Conservation (phyloP, 2,329 filamentous ascomycete genomes). For the Emericellopsis atlantica region DNA sequence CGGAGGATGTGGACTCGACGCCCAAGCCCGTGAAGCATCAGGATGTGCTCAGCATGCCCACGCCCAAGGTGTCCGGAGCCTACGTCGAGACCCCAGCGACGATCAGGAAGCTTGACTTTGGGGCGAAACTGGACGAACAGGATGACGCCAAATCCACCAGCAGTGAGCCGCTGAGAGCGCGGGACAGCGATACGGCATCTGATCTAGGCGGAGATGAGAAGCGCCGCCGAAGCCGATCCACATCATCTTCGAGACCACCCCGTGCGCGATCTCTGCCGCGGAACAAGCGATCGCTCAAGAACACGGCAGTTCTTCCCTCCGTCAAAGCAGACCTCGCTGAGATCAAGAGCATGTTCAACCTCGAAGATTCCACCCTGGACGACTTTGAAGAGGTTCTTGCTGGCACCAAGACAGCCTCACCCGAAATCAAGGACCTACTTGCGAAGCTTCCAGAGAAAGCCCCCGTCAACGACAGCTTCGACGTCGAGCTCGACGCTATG, state of each 20-base stretch:
- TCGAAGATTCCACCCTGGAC: constrained; percentile 48
- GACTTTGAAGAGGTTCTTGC: constrained; percentile 39
- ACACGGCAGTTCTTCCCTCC: constrained; percentile 39
- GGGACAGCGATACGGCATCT: constrained; percentile 16
- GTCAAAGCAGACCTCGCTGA: constrained; percentile 43
- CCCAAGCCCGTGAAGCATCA: constrained; percentile 24
- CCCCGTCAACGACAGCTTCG: constrained; percentile 10
- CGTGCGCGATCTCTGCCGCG: constrained; percentile 27
- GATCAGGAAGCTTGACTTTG: background rate
- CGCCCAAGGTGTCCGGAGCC: constrained; percentile 40
- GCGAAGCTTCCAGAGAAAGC: constrained; percentile 9
- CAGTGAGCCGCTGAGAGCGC: constrained; percentile 8
- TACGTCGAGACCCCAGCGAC: constrained; percentile 43
- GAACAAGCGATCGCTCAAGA: constrained; percentile 31
- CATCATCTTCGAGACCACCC: constrained; percentile 12
- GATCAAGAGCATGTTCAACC: constrained; percentile 37
- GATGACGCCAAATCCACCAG: background rate
- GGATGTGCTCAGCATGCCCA: constrained; percentile 36
- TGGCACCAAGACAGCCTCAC: constrained; percentile 17
- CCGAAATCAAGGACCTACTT: constrained; percentile 11
- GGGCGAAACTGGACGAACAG: constrained; percentile 1
- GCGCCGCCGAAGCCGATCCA: constrained; percentile 2
- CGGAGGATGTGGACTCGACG: constrained; percentile 27
- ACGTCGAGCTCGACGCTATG: constrained; percentile 8
- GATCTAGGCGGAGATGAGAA: constrained; percentile 4